Conservation (phyloP, 2,329 filamentous ascomycete genomes). For the Diplodia mutila region DNA sequence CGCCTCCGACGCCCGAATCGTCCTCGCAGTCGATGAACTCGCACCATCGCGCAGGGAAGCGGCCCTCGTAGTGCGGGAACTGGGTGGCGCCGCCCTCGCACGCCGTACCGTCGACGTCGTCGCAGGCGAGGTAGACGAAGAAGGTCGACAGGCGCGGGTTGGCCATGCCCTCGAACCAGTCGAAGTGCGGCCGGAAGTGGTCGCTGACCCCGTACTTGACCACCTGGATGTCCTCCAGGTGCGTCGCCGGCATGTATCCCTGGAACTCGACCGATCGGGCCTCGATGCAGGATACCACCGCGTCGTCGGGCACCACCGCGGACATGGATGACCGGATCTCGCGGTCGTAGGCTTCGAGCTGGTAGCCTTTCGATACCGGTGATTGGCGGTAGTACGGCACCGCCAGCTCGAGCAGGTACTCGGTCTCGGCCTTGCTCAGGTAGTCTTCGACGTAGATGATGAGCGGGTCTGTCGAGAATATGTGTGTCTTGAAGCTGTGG, state of each 20-base stretch:
- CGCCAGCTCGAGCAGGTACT: neutral
- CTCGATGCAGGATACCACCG: slow-evolving; percentile 5
- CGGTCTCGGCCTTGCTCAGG: neutral
- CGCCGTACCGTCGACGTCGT: neutral
- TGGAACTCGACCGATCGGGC: neutral
- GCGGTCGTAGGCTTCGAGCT: slow-evolving; percentile 1
- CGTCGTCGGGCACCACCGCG: neutral
- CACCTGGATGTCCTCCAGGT: slow-evolving; percentile 12
- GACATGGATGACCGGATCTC: neutral
- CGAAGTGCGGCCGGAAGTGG: slow-evolving; percentile 56
- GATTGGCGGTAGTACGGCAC: slow-evolving; percentile 1
- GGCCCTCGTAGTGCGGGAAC: slow-evolving; percentile 45
- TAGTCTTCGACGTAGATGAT: slow-evolving; percentile 8
- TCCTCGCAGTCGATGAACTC: slow-evolving; percentile 52
- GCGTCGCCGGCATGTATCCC: neutral
- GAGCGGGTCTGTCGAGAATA: slow-evolving; percentile 4
- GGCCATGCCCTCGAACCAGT: slow-evolving; percentile 51
- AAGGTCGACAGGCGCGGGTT: slow-evolving; percentile 48
- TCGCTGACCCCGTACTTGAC: slow-evolving; percentile 52
- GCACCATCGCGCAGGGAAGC: slow-evolving; percentile 43
- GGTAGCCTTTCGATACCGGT: neutral
- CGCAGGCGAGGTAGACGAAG: neutral
- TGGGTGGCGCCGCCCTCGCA: slow-evolving; percentile 55
- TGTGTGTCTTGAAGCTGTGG: neutral
- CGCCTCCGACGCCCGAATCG: slow-evolving; percentile 51